Percentiles rank a stretch among this genome's conserved stretches.
Conservation (phyloP, 371 early-diverging fungal genomes). For the Smittium culicis region DNA sequence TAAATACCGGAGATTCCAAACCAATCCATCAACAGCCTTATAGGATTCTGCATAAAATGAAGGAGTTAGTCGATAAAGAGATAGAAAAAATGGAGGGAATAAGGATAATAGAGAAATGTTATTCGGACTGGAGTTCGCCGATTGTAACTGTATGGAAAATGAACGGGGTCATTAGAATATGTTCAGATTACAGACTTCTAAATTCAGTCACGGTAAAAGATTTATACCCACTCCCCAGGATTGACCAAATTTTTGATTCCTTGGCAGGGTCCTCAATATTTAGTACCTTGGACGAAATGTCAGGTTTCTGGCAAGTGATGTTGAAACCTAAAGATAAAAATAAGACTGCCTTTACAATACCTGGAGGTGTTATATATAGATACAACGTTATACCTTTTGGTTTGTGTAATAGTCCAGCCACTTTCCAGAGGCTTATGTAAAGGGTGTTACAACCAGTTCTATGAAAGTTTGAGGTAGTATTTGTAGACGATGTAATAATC, state of each 20-base stretch:
- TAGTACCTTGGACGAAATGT: slow-evolving; percentile 16
- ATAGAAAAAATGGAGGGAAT: slow-evolving; percentile 13
- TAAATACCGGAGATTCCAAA: slow-evolving; percentile 12
- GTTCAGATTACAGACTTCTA: slow-evolving; percentile 19
- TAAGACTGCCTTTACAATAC: slow-evolving; percentile 22
- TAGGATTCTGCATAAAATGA: slow-evolving; percentile 10
- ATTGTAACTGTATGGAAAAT: slow-evolving; percentile 13
- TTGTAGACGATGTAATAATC: slow-evolving; percentile 17
- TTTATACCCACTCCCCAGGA: slow-evolving; percentile 17
- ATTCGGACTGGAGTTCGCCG: slow-evolving; percentile 11
- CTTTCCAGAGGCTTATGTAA: slow-evolving; percentile 22
- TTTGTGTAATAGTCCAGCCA: slow-evolving; percentile 17
- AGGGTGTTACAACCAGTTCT: slow-evolving; percentile 13
- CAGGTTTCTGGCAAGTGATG: slow-evolving; percentile 17
- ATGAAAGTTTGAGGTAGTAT: slow-evolving; percentile 14
- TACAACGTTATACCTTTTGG: slow-evolving; percentile 20
- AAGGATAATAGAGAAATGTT: slow-evolving; percentile 8
- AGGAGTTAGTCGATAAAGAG: slow-evolving; percentile 13
- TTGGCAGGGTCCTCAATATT: slow-evolving; percentile 13
- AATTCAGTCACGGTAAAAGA: slow-evolving; percentile 14
- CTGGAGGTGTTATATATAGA: slow-evolving; percentile 14
- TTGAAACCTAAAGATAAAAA: slow-evolving; percentile 6
- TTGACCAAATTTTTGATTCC: slow-evolving; percentile 8
- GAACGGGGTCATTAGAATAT: slow-evolving; percentile 14
- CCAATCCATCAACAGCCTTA: slow-evolving; percentile 15